Conservation (phyloP, 192 early-diverging fungal species). For the Podila epicladia region DNA sequence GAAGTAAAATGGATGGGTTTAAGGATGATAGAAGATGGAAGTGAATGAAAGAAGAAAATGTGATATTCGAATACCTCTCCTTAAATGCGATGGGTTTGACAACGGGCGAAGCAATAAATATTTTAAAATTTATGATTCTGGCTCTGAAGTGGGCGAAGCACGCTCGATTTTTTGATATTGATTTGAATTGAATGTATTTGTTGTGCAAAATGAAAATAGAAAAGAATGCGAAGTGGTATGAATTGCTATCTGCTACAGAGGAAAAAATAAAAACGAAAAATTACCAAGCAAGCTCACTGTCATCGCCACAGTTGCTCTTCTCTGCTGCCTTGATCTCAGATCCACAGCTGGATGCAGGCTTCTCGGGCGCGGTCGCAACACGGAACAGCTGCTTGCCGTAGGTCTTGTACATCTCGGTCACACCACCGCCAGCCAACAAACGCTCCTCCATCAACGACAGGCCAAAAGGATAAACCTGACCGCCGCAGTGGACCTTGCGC, state of each 20-base stretch:
- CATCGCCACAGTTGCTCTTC: conserved; percentile 46
- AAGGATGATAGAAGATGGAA: no score
- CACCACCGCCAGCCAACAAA: conserved; percentile 76
- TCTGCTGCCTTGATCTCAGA: conserved; percentile 27
- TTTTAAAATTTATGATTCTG: no score
- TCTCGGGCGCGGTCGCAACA: conserved; percentile 70
- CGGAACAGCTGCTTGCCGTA: conserved; percentile 80
- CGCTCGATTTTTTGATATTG: not conserved
- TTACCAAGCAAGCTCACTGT: conserved; percentile 50
- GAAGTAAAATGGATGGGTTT: no score
- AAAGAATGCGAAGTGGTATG: conserved; percentile 2
- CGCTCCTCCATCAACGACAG: conserved; percentile 80
- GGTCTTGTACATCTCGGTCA: conserved; percentile 84
- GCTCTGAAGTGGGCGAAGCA: no score
- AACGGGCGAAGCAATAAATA: no score
- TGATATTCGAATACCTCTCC: no score
- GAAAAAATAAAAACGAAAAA: conserved; percentile 1
- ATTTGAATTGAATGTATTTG: not conserved
- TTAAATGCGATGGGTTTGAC: no score
- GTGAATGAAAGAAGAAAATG: no score
- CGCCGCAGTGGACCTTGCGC: conserved; percentile 69
- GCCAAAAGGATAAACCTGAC: conserved; percentile 67
- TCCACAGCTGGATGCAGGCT: conserved; percentile 24
- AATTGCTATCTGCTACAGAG: not conserved
- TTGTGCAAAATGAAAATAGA: not conserved